Base-by-base conservation (phyloP, 2,329 filamentous ascomycete genomes). In the Alternaria conjuncta region DNA sequence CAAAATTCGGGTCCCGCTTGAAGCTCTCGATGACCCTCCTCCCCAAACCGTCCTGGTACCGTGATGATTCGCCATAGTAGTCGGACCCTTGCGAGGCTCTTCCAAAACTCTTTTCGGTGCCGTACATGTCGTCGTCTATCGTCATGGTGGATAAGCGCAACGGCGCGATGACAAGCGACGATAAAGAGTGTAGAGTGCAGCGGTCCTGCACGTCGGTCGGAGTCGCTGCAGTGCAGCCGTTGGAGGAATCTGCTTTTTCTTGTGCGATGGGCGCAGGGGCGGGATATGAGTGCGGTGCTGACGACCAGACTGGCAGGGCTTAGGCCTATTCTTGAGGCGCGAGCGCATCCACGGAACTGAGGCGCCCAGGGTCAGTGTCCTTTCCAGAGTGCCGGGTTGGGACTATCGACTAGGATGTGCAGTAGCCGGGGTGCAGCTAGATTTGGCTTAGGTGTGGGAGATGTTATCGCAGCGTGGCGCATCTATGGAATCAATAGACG, bases 1-100 rank as follows among this genome's bases (percentile, higher is more conserved):
- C 86, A 51, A 72, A 72, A 53, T 77, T 80, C 10, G 78, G 79
- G 56, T 80, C 78, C 41, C 78, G 63, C 64, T 77, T 77, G 73
- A 81, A 81, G 66, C 78, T 80, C 67, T 81, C 78, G 57, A 81
- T 63, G 21, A 81, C 66, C 87, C 88, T 70, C 57, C 75, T 68
- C 21, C 74, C 76, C 10, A 80, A 66, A 36, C 74, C 70, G 6
- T 77, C 74, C 20, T 74, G 64, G 65, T 78, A 76, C 18, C 68
- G 63, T 7, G 75, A 75, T 13, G 77, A 77, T 64, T 80, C 75
- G 66, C 78, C 79, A 78, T 79, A 81, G 70, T 77, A 78, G 61
- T 77, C 72, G 32, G 75, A 78, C 53, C 63, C 71, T 61, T 77
- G 73, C 60, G 76, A 78, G 12, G 70, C 73, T 46, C 76, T 70